Base-by-base conservation (phyloP, 768 basidiomycete species). In the Boletus sp. region DNA sequence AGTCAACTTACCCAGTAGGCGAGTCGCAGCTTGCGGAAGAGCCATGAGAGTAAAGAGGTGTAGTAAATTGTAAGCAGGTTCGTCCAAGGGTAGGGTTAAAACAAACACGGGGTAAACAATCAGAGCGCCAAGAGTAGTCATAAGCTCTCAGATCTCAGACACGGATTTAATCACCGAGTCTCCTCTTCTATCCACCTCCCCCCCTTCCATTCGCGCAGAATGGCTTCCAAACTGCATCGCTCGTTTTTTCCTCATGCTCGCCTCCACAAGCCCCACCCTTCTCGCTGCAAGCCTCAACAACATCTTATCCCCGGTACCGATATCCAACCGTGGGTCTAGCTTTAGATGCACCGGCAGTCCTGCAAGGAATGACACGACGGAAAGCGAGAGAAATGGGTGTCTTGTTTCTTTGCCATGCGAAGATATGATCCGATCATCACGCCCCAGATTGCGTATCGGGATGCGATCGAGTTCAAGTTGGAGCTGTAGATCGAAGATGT, bases 151-250 rank as follows among this genome's bases (percentile, higher is more conserved):
- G 17, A 23, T 52, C 23, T 37, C 35, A 23, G 17, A 23, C 40
- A 35, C 21, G 49, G 56, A 37, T 35, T 35, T 50, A 27, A 72
- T 62, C 47, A 59, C 45, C 14, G 68, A 64, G 66, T 84, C 82
- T 2, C 87, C 88, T 35, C 79, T 78, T 54, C 61, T 70, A 49
- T 76, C 72, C 17, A 70, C 72, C 44, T 82, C 81, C 3, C 83
- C 85, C 17, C 65, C 69, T 54, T 86, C 84, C 90, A 93, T 92
- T 54, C 90, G 75, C 17, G 91, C 91, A 30, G 90, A 89, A 70
- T 85, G 84, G 63, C 83, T 90, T 17, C 96, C 96, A 73, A 99
- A 99, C 64, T 98, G 97, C 90, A 98, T 97, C 14, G 97, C 97
- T 54, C 90, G 71, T 74, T 99, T 99, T 69, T 88, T 93, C 58